Base-by-base conservation (phyloP, 2,329 filamentous ascomycete genomes). In the Tolypocladium capitatum region DNA sequence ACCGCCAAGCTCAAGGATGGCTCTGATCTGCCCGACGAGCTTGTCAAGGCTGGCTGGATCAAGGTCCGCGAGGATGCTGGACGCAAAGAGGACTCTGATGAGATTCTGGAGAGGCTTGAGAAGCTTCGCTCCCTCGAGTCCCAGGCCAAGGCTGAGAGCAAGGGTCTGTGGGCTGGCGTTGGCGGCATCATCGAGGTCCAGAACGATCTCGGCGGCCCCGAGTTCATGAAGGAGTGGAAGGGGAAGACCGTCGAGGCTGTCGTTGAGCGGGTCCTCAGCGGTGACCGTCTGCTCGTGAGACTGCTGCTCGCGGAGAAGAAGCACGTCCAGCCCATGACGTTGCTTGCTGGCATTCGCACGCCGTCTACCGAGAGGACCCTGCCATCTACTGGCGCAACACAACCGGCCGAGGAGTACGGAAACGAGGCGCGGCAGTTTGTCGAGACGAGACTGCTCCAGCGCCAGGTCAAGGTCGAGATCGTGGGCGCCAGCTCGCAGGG, bases 51-150 rank as follows among this genome's bases (percentile, higher is more conserved):
- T 58, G 92, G 92, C 55, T 96, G 90, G 89, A 71, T 89, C 53
- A 94, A 92, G 69, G 78, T 98, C 51, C 82, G 92, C 53, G 92
- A 98, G 59, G 92, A 98, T 66, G 90, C 91, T 50, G 90, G 89
- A 52, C 83, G 84, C 55, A 92, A 91, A 62, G 90, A 96, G 55
- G 89, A 96, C 50, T 81, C 83, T 2, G 85, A 92, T 49, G 83
- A 89, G 46, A 75, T 83, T 9, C 72, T 76, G 28, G 69, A 81
- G 53, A 76, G 84, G 51, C 73, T 98, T 24, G 84, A 94, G 57
- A 83, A 80, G 58, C 78, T 98, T 51, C 83, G 87, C 56, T 74
- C 75, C 43, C 71, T 91, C 32, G 90, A 97, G 67, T 73, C 78
- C 40, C 78, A 84, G 56, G 92, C 92, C 50, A 88, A 81, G 66